phyloP scores from a whole-genome alignment of 2,329 filamentous ascomycete genomes.

The Hypoxylon sp. region DNA sequence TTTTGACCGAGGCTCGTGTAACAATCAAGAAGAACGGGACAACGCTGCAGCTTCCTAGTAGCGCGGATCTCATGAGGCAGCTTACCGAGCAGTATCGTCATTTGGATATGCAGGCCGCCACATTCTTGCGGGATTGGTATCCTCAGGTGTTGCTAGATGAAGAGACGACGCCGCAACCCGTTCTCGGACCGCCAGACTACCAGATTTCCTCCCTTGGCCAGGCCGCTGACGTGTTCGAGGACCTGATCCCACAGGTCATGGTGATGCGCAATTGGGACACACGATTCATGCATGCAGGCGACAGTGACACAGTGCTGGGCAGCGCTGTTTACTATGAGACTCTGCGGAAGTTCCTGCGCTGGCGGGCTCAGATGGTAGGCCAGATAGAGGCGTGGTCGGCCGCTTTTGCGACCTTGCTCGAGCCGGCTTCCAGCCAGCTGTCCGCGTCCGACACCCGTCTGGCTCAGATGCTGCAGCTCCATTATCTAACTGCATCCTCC shows the following conservation, averaged over 20 bases:
- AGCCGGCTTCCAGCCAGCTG: conserved; percentile 26
- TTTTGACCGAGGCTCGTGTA: conserved; percentile 39
- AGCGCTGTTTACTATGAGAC: background rate
- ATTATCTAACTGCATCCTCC: conserved; percentile 44
- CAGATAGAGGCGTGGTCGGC: conserved; percentile 43
- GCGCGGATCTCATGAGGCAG: conserved; percentile 41
- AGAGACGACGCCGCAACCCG: background rate
- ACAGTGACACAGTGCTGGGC: background rate
- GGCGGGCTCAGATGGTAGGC: conserved; percentile 14
- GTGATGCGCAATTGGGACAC: conserved; percentile 41
- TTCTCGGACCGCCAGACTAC: conserved; percentile 21
- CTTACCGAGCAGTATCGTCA: conserved; percentile 48
- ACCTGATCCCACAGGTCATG: conserved; percentile 46
- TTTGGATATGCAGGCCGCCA: conserved; percentile 49
- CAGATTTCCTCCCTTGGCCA: conserved; percentile 46
- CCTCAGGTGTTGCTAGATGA: conserved; percentile 33
- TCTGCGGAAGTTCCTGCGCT: background rate
- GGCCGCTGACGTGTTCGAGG: conserved; percentile 46
- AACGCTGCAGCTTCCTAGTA: conserved; percentile 20
- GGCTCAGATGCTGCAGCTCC: conserved; percentile 45
- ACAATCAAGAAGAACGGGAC: conserved; percentile 16
- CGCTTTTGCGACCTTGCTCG: conserved; percentile 42
- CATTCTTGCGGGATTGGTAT: conserved; percentile 48
- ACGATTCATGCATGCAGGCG: conserved; percentile 21
- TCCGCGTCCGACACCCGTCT: conserved; percentile 28